Evolutionary conservation across 768 basidiomycete species (phyloP).

Genomic region (Tylopilus sp.): DNA sequence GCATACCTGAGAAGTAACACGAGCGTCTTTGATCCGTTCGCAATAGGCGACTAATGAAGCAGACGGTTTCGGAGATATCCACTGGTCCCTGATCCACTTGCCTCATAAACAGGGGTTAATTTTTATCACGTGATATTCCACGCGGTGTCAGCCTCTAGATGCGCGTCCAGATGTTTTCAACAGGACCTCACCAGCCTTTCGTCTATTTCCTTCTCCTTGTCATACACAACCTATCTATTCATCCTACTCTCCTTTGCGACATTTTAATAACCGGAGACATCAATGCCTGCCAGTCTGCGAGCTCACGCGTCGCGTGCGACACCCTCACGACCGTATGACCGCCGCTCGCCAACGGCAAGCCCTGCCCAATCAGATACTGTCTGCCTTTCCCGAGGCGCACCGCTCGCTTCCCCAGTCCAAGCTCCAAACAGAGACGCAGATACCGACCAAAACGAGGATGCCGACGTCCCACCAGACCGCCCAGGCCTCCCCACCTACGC

Average conservation of each 20-base stretch:
- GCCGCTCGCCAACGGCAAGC: conserved; percentile 10
- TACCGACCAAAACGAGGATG: neutral
- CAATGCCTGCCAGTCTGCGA: conserved; percentile 24
- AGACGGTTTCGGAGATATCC: no score
- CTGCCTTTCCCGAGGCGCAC: neutral
- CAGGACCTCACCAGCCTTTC: conserved; percentile 4
- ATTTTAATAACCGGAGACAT: neutral
- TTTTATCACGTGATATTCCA: conserved; percentile 29
- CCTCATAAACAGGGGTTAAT: conserved; percentile 22
- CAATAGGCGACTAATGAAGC: no score
- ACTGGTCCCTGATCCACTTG: no score
- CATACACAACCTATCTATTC: conserved; percentile 29
- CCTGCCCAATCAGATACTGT: neutral
- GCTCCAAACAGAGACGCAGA: neutral
- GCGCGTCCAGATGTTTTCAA: conserved; percentile 8
- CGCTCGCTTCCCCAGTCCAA: conserved; percentile 1
- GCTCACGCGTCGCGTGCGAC: conserved; percentile 3
- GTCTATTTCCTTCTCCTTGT: conserved; percentile 13
- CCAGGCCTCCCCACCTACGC: conserved; percentile 60
- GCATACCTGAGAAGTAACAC: no score
- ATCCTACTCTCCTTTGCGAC: conserved; percentile 4
- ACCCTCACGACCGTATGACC: conserved; percentile 22
- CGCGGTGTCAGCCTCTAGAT: conserved; percentile 28
- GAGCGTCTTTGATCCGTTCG: no score
- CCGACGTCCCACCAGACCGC: conserved; percentile 13